Evolutionary conservation across 768 basidiomycete genomes (phyloP).

Genomic region (Boletales sp.): DNA sequence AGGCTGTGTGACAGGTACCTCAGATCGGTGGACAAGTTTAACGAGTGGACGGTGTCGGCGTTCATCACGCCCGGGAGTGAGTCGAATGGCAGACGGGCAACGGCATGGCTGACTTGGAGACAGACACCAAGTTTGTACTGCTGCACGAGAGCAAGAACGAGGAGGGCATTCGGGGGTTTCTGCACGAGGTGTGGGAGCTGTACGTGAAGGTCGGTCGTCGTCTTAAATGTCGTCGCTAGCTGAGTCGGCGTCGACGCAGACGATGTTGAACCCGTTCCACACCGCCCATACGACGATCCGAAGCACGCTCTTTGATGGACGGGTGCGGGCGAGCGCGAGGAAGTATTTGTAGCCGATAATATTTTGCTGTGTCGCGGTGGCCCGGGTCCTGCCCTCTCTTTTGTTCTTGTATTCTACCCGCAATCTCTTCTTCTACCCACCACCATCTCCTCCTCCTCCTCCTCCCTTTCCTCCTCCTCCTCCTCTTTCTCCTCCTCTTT

Average conservation of each 20-base stretch:
- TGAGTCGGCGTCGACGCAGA: slow-evolving; percentile 40
- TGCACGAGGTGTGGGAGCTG: slow-evolving; percentile 94
- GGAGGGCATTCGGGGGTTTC: slow-evolving; percentile 91
- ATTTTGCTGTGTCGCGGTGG: slow-evolving; percentile 6
- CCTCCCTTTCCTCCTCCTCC: background rate
- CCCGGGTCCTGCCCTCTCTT: slow-evolving; percentile 14
- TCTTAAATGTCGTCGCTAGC: background rate
- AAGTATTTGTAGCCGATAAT: slow-evolving; percentile 54
- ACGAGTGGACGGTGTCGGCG: slow-evolving; percentile 97
- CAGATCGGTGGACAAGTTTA: slow-evolving; percentile 94
- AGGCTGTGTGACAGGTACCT: slow-evolving; percentile 67
- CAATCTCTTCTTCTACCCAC: slow-evolving; percentile 5
- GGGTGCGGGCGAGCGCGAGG: slow-evolving; percentile 83
- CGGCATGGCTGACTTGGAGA: slow-evolving; percentile 10
- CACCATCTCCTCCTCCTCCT: background rate
- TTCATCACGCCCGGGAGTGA: slow-evolving; percentile 94
- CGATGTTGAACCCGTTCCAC: slow-evolving; percentile 93
- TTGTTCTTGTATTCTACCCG: slow-evolving; percentile 14
- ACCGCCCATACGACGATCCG: slow-evolving; percentile 82
- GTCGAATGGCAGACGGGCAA: slow-evolving; percentile 27
- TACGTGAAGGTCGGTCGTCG: slow-evolving; percentile 77
- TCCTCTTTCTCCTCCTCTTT: slow-evolving; percentile 10
- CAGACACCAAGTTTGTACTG: slow-evolving; percentile 94
- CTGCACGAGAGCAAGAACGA: slow-evolving; percentile 96
- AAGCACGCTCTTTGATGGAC: slow-evolving; percentile 75